phyloP scores from a whole-genome alignment of 2,329 filamentous ascomycete species.

The Colletotrichum sublineola region DNA sequence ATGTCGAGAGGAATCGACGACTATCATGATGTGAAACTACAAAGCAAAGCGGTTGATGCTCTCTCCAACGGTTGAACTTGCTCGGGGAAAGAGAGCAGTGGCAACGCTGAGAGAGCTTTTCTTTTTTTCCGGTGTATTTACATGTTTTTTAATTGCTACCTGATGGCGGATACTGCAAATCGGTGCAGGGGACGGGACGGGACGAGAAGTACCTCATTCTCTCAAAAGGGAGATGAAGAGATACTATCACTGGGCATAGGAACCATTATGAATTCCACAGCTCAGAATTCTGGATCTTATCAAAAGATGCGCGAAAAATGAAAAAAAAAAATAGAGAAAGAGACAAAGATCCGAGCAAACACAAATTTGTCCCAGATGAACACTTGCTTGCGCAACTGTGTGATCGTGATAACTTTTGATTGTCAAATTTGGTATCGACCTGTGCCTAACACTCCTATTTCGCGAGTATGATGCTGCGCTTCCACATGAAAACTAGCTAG shows the following conservation, averaged over 20 bases:
- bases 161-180: not conserved
- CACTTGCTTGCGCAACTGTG: not conserved
- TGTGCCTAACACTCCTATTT: slow-evolving; percentile 30
- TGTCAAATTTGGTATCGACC: slow-evolving; percentile 40
- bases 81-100: slow-evolving; percentile 5
- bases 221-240: not conserved
- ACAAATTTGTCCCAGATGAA: no score
- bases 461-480: slow-evolving; percentile 18
- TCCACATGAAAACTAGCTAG: slow-evolving; percentile 17
- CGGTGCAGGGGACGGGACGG: not conserved
- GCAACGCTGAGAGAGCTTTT: not conserved
- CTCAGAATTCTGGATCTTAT: slow-evolving; percentile 10
- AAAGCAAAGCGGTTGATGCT: slow-evolving; percentile 36
- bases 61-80: not conserved
- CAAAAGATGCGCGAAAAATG: not conserved
- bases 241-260: slow-evolving; percentile 10
- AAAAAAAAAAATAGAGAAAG: not conserved
- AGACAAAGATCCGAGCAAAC: not conserved
- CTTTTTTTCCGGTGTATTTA: slow-evolving; percentile 2
- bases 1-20: slow-evolving; percentile 6
- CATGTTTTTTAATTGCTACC: slow-evolving; percentile 29
- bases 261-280: slow-evolving; percentile 18
- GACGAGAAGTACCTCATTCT: not conserved
- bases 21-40: slow-evolving; percentile 37
- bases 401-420: slow-evolving; percentile 28